A percentile compares a stretch with the other conserved stretches of the same genome.
Conservation (phyloP, 2,329 filamentous ascomycete genomes). For the Beauveria australis region DNA sequence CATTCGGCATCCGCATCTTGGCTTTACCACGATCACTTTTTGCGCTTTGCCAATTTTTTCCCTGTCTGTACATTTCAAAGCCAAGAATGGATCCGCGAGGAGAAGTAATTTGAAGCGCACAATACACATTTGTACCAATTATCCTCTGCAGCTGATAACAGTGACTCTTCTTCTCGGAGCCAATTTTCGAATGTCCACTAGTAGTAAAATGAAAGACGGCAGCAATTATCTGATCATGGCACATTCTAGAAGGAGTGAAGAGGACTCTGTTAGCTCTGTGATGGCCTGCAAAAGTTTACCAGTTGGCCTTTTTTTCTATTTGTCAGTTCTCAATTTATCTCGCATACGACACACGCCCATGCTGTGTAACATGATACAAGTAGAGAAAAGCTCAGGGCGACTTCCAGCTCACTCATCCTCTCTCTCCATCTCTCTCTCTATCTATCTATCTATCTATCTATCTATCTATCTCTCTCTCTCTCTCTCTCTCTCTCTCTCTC, state of each 20-base stretch:
- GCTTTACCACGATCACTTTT: neutral
- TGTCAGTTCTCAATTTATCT: slow-evolving; percentile 1
- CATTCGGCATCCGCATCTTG: neutral
- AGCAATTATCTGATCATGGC: neutral
- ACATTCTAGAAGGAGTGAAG: neutral
- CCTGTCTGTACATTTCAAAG: neutral
- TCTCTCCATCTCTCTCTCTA: neutral
- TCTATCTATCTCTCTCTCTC: neutral
- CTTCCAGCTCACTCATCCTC: neutral
- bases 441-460: neutral
- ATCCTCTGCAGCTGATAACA: too few relatives aligned
- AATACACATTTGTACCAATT: neutral
- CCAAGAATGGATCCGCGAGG: neutral
- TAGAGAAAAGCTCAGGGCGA: neutral
- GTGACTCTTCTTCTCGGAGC: too few relatives aligned
- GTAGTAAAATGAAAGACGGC: neutral
- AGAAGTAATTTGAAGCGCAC: neutral
- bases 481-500: neutral
- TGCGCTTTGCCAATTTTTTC: neutral
- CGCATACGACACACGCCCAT: neutral
- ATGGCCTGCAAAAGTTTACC: neutral
- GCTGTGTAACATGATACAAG: neutral
- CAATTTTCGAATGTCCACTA: too few relatives aligned
- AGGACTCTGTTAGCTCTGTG: neutral
- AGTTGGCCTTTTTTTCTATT: neutral